Evolutionary conservation across 169 alveolate species (phyloP).

Genomic region (Plasmodium fragile): DNA sequence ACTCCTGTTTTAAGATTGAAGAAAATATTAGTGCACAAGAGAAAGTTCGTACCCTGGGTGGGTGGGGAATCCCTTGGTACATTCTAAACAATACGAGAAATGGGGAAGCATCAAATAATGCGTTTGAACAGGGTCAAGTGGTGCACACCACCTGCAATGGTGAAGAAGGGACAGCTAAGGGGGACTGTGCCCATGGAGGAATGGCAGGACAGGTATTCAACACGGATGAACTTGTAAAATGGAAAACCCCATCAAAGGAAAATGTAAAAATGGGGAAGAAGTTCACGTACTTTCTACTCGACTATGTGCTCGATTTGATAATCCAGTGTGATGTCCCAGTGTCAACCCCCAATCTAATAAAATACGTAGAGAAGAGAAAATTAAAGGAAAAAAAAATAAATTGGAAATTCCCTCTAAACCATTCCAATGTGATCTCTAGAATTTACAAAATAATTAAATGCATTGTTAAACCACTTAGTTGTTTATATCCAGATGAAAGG

Average conservation of each 20-base stretch:
- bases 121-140: not conserved
- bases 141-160: not conserved
- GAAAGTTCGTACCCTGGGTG: conserved; percentile 9
- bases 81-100: not conserved
- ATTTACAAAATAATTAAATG: conserved; percentile 43
- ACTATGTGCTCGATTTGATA: conserved; percentile 36
- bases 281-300: conserved; percentile 31
- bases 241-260: conserved; percentile 52
- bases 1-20: conserved; percentile 26
- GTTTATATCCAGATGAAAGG: conserved; percentile 71
- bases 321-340: conserved; percentile 53
- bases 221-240: conserved; percentile 24
- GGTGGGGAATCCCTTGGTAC: conserved; percentile 72
- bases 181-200: not conserved
- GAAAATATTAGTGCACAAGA: conserved; percentile 24
- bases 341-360: conserved; percentile 30
- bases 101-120: not conserved
- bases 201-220: not conserved
- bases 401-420: conserved; percentile 54
- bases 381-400: conserved; percentile 7
- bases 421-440: conserved; percentile 54
- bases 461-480: conserved; percentile 54
- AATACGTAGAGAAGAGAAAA: conserved; percentile 59
- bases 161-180: not conserved
- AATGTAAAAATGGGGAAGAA: conserved; percentile 55